Conservation (phyloP, 2,329 filamentous ascomycete species). For the Monosporascus sp. region DNA sequence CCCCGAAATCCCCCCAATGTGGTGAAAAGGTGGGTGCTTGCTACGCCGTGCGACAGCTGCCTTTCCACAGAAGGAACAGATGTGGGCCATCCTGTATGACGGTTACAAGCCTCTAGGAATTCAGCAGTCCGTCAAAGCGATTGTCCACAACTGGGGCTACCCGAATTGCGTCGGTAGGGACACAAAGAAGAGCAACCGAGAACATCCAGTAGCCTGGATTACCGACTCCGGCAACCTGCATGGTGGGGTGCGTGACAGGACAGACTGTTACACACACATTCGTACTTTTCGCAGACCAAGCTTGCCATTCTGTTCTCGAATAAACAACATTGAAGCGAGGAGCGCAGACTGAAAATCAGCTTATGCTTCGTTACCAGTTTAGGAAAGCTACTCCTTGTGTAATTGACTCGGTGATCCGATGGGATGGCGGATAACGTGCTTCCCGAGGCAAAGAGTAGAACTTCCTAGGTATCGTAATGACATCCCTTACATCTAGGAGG, state of each 20-base stretch:
- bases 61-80: not conserved
- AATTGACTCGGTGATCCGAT: not conserved
- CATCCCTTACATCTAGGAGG: not conserved
- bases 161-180: slow-evolving; percentile 16
- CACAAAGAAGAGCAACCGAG: slow-evolving; percentile 11
- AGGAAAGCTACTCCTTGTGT: not conserved
- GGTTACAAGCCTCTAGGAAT: not conserved
- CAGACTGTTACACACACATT: slow-evolving; percentile 12
- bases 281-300: slow-evolving; percentile 8
- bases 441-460: not conserved
- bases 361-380: not conserved
- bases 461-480: not conserved
- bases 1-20: not conserved
- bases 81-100: not conserved
- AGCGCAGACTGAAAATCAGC: not conserved
- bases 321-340: slow-evolving; percentile 9
- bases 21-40: not conserved
- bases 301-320: slow-evolving; percentile 3
- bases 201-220: slow-evolving; percentile 13
- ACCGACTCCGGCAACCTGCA: slow-evolving; percentile 21
- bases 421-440: not conserved
- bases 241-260: slow-evolving; percentile 19
- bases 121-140: not conserved
- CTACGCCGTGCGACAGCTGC: not conserved
- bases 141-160: not conserved